Conservation (phyloP, 306 rosid genomes). For the Cicer chorassanicum region DNA sequence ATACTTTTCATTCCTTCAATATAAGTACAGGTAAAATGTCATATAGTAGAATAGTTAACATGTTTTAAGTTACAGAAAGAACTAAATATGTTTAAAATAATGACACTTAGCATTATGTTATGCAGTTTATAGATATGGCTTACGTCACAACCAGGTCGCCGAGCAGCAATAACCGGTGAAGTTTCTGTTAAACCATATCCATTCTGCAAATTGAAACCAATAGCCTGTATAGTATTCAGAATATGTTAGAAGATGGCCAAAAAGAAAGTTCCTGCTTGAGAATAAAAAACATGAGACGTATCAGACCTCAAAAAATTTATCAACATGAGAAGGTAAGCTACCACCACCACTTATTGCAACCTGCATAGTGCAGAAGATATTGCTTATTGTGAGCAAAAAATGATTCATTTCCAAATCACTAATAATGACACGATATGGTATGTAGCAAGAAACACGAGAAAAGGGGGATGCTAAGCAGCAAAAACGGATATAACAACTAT, state of each 20-base stretch:
- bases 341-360: constrained; percentile 97
- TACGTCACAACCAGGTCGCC: constrained; percentile 75
- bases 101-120: constrained; percentile 8
- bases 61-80: constrained; percentile 3
- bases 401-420: constrained; percentile 32
- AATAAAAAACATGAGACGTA: constrained; percentile 27
- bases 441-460: neutral
- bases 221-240: constrained; percentile 65
- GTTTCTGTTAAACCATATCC: constrained; percentile 97
- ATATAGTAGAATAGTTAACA: neutral
- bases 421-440: constrained; percentile 22
- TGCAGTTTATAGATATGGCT: constrained; percentile 45
- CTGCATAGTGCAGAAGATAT: constrained; percentile 60
- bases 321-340: constrained; percentile 78
- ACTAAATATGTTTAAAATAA: constrained; percentile 9
- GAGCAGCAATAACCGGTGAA: constrained; percentile 86
- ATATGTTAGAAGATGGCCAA: constrained; percentile 14
- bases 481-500: constrained; percentile 6
- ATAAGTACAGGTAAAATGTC: neutral
- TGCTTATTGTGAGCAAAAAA: constrained; percentile 41
- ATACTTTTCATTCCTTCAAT: neutral
- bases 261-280: constrained; percentile 1
- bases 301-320: constrained; percentile 88
- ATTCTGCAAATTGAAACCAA: constrained; percentile 82
- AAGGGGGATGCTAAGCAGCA: neutral